These are phyloP conservation scores for Lineolata rhizophorae DNA, from an alignment of 495 filamentous ascomycete genomes.

Conservation along the genomic window DNA sequence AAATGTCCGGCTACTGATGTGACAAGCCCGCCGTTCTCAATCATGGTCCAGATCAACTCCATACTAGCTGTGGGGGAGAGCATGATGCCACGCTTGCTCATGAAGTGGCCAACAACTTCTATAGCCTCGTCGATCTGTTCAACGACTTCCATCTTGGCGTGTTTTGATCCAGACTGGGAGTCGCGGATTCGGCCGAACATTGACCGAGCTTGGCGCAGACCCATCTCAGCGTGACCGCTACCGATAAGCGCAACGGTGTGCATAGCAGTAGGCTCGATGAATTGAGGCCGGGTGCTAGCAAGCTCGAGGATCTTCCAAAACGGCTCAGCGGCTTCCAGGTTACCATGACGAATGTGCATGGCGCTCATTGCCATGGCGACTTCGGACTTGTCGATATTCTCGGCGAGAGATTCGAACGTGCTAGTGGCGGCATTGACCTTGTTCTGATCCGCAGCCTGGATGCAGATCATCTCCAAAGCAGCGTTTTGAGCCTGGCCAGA, in stretches of 20 bases:
- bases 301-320: slow-evolving; percentile 49
- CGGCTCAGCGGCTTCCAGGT: slow-evolving; percentile 48
- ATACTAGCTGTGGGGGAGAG: slow-evolving; percentile 31
- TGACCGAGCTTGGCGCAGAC: slow-evolving; percentile 48
- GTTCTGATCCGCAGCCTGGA: slow-evolving; percentile 60
- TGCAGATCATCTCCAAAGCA: slow-evolving; percentile 35
- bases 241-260: slow-evolving; percentile 65
- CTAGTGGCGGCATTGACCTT: slow-evolving; percentile 44
- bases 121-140: slow-evolving; percentile 77
- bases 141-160: slow-evolving; percentile 26
- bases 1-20: slow-evolving; percentile 39
- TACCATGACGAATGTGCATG: slow-evolving; percentile 56
- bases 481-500: slow-evolving; percentile 25
- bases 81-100: slow-evolving; percentile 25
- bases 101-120: slow-evolving; percentile 44
- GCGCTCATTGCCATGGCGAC: slow-evolving; percentile 72
- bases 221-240: slow-evolving; percentile 55
- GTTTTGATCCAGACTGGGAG: slow-evolving; percentile 18
- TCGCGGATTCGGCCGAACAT: slow-evolving; percentile 67
- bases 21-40: slow-evolving; percentile 41
- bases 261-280: slow-evolving; percentile 74
- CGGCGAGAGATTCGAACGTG: slow-evolving; percentile 32
- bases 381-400: slow-evolving; percentile 27
- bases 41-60: slow-evolving; percentile 51
- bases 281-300: slow-evolving; percentile 16